Conservation (phyloP, 495 filamentous ascomycete genomes). For the Aspergillus ostianus region DNA sequence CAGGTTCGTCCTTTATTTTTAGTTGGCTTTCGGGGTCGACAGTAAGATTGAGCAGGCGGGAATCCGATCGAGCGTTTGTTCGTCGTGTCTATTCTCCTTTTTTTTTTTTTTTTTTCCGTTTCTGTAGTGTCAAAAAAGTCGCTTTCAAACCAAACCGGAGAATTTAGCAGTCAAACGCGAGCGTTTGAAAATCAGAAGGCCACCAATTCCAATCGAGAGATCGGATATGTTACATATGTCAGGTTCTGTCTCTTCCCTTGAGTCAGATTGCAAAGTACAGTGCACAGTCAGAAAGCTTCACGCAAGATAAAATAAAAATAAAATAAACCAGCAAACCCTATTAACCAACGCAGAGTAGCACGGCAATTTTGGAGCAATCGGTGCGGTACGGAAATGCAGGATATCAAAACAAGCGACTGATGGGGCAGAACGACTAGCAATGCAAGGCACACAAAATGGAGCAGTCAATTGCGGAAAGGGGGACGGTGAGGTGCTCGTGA, state of each 20-base stretch:
- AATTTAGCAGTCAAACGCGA: background rate
- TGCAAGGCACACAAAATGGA: conserved; percentile 29
- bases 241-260: background rate
- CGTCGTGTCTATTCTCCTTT: conserved; percentile 3
- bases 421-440: conserved; percentile 25
- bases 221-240: conserved; percentile 19
- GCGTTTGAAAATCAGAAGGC: conserved; percentile 15
- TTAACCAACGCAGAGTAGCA: conserved; percentile 4
- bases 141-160: conserved; percentile 4
- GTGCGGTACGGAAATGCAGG: background rate
- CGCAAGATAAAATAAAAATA: conserved; percentile 3
- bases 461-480: conserved; percentile 11
- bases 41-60: background rate
- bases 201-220: conserved; percentile 12
- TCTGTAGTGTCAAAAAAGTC: conserved; percentile 1
- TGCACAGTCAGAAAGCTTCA: background rate
- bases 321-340: background rate
- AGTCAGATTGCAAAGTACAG: conserved; percentile 8
- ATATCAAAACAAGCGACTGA: conserved; percentile 3
- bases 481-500: conserved; percentile 22
- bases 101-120: conserved; percentile 1
- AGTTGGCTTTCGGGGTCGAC: conserved; percentile 8
- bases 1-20: conserved; percentile 3
- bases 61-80: background rate
- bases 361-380: conserved; percentile 1